These are phyloP conservation scores for Collybia nuda DNA, from an alignment of 768 basidiomycete species.

Conservation along the genomic window DNA sequence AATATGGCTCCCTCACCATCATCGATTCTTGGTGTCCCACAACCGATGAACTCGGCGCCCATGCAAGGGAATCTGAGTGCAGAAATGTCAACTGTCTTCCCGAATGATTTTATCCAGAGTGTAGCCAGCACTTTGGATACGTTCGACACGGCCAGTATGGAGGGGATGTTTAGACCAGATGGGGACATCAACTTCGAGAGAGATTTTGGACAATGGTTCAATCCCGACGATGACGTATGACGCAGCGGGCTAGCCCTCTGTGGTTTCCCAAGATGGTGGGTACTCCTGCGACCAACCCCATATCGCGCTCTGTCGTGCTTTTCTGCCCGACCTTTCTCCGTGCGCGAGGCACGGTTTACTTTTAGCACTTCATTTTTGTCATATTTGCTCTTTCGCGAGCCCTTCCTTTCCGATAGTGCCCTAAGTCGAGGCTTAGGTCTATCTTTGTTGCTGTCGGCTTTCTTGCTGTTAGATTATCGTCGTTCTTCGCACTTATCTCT, in stretches of 20 bases:
- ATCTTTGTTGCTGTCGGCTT: not conserved
- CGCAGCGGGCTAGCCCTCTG: slow-evolving; percentile 16
- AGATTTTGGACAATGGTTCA: slow-evolving; percentile 79
- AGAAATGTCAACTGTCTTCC: slow-evolving; percentile 19
- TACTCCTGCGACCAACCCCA: too few species aligned
- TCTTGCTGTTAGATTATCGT: slow-evolving; percentile 10
- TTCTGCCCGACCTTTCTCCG: too few species aligned
- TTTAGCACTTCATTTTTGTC: too few species aligned
- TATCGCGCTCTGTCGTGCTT: too few species aligned
- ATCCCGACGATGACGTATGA: slow-evolving; percentile 47
- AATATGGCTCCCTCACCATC: slow-evolving; percentile 27
- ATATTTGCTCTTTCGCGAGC: too few species aligned
- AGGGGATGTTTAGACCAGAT: slow-evolving; percentile 39
- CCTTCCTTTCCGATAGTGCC: too few species aligned
- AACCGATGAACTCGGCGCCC: slow-evolving; percentile 12
- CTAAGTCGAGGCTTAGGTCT: too few species aligned
- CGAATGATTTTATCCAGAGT: slow-evolving; percentile 45
- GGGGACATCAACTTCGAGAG: slow-evolving; percentile 65
- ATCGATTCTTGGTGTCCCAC: slow-evolving; percentile 19
- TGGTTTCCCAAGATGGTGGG: too few species aligned
- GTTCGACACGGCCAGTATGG: slow-evolving; percentile 24
- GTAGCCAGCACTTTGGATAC: slow-evolving; percentile 40
- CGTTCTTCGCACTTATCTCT: slow-evolving; percentile 1
- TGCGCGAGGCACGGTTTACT: too few species aligned
- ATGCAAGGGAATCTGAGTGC: slow-evolving; percentile 13